Base-by-base conservation (phyloP, 305 asterid genomes). In the Withania somnifera region DNA sequence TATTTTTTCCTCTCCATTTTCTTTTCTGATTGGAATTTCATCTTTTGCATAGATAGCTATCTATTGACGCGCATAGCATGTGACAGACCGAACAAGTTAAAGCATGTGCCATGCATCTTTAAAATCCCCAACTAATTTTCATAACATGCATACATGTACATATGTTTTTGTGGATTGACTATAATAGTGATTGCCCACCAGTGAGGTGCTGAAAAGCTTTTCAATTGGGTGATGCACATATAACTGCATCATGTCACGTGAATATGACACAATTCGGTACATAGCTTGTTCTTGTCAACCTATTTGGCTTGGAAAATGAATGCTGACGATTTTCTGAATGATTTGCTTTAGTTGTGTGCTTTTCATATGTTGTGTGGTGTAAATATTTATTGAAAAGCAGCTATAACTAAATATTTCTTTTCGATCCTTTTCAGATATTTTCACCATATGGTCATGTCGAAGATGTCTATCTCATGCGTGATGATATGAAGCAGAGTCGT, bases 391-490 rank as follows among this genome's bases (percentile, higher is more conserved):
- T 24, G 60, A 54, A 22, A 38, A 77, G 36, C 52, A 80, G 36
- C 38, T 42, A 51, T 38, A 8, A 51, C 38, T 22, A 57, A 60
- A 10, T 58, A 19, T 45, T 81, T 20, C 85, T 87, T 77, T 38
- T 80, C 80, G 83, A 56, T 82, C 38, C 30, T 61, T 83, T 87
- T 73, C 95, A 96, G 99, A 92, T 96, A 64, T 96, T 96, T 87
- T 86, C 83, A 61, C 93, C 94, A 19, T 96, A 93, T 86, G 99
- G 99, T 83, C 92, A 89, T 86, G 98, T 96, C 61, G 98, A 93
- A 86, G 99, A 96, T 89, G 97, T 96, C 88, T 96, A 96, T 91
- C 97, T 96, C 84, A 96, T 96, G 99, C 98, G 99, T 82, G 99
- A 96, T 85, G 98, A 93, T 82, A 88, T 91, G 97, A 96, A 89